These are phyloP conservation scores for Candida patagonica DNA, from an alignment of 805 yeast genomes.

Conservation along the genomic window DNA sequence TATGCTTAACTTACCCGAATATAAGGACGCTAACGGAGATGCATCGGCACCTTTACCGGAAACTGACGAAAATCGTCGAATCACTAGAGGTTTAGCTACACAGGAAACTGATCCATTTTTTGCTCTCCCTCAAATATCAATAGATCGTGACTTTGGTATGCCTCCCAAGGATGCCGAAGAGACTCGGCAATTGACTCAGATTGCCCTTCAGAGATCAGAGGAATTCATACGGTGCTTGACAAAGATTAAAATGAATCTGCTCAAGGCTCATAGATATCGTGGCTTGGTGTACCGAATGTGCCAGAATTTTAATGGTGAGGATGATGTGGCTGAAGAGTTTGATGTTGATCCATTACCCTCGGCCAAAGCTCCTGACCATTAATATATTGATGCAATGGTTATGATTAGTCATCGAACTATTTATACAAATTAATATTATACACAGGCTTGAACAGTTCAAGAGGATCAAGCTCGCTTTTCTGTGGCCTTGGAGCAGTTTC, in stretches of 20 bases:
- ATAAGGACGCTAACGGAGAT: conserved; percentile 29
- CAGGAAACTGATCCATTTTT: conserved; percentile 53
- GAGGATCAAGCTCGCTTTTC: too few species aligned
- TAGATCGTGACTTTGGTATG: conserved; percentile 44
- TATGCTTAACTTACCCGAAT: conserved; percentile 54
- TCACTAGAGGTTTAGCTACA: conserved; percentile 24
- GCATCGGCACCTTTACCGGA: neutral
- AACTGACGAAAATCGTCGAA: conserved; percentile 16
- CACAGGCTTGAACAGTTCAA: neutral
- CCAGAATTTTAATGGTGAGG: conserved; percentile 62
- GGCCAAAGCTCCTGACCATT: neutral
- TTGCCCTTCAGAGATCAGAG: conserved; percentile 70
- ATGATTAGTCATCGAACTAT: neutral
- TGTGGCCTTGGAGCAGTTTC: neutral
- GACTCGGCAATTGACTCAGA: conserved; percentile 64
- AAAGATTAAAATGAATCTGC: conserved; percentile 64
- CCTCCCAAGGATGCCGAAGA: conserved; percentile 53
- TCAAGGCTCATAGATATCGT: conserved; percentile 69
- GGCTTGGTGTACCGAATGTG: conserved; percentile 73
- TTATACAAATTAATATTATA: conserved; percentile 2
- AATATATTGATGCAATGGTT: neutral
- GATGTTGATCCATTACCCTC: conserved; percentile 11
- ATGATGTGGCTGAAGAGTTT: conserved; percentile 21
- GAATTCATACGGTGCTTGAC: conserved; percentile 77
- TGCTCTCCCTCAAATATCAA: conserved; percentile 43